Evolutionary conservation across 805 yeast species (phyloP).

Genomic region (Wickerhamiella azymoides): DNA sequence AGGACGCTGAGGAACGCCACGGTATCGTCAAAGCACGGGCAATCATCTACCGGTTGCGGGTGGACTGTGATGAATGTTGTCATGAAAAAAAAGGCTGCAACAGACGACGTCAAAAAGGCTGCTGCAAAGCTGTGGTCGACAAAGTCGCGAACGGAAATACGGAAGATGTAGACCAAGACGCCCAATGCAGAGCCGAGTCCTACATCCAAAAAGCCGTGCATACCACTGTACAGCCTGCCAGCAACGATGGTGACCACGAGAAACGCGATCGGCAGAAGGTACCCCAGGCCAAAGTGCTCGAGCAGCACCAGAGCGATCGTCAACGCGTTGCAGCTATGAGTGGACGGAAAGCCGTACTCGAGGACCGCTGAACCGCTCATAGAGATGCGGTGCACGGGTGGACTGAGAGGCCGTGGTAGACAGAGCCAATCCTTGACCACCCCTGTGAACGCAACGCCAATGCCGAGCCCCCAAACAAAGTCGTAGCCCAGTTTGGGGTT

Average conservation of each 20-base stretch:
- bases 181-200: conserved; percentile 56
- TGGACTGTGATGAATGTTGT: conserved; percentile 40
- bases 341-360: conserved; percentile 90
- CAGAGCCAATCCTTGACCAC: conserved; percentile 71
- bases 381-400: conserved; percentile 82
- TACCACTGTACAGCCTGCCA: conserved; percentile 89
- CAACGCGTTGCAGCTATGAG: conserved; percentile 91
- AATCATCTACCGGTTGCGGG: conserved; percentile 76
- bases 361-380: conserved; percentile 80
- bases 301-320: conserved; percentile 48
- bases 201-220: conserved; percentile 88
- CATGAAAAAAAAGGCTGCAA: conserved; percentile 5
- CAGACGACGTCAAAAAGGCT: not conserved
- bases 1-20: conserved; percentile 88
- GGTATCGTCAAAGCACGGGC: conserved; percentile 93
- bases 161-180: conserved; percentile 31
- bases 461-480: conserved; percentile 48
- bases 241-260: conserved; percentile 54
- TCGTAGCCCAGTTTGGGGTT: conserved; percentile 44
- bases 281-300: conserved; percentile 9
- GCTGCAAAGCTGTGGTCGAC: conserved; percentile 30
- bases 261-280: conserved; percentile 14
- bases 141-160: conserved; percentile 29
- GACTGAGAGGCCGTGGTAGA: conserved; percentile 82
- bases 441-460: conserved; percentile 48